These are phyloP conservation scores for Puccinia hordei DNA, from an alignment of 1,284 basidiomycete species.

Conservation along the genomic window DNA sequence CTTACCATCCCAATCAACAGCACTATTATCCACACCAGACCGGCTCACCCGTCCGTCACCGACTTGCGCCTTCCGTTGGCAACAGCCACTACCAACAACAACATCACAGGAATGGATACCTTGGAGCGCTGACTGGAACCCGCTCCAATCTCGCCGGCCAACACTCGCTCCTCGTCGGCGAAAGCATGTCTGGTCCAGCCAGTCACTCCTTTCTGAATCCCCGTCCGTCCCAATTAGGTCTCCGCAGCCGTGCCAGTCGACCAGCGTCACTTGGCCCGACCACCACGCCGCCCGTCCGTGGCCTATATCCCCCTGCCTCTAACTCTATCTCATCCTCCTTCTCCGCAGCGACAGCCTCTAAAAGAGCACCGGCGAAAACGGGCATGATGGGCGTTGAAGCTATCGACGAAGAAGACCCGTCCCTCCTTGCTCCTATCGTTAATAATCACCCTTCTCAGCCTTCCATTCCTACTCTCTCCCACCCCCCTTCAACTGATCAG, in stretches of 20 bases:
- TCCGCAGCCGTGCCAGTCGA: conserved; percentile 4
- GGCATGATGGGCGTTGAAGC: conserved; percentile 49
- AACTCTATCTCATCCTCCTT: not conserved
- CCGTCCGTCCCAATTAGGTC: not conserved
- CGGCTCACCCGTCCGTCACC: not conserved
- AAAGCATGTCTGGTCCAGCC: not conserved
- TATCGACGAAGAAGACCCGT: conserved; percentile 47
- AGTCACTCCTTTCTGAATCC: conserved; percentile 13
- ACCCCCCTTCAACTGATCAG: not conserved
- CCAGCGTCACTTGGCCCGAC: not conserved
- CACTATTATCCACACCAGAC: not conserved
- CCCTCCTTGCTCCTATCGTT: not conserved
- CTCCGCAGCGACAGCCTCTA: not conserved
- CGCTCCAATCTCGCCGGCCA: conserved; percentile 8
- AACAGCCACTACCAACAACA: conserved; percentile 3
- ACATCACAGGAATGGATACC: not conserved
- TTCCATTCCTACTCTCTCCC: not conserved
- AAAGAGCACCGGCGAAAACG: not conserved
- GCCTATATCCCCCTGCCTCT: not conserved
- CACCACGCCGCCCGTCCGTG: not conserved
- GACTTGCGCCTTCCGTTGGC: not conserved
- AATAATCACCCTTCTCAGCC: not conserved
- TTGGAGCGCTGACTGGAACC: not conserved
- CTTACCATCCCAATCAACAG: not conserved
- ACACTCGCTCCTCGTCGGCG: not conserved